Evolutionary conservation across 805 yeast species (phyloP), one percentile per base, ranked within the genome.

Genomic region (Hemisphaericaspora nanyangensis): DNA sequence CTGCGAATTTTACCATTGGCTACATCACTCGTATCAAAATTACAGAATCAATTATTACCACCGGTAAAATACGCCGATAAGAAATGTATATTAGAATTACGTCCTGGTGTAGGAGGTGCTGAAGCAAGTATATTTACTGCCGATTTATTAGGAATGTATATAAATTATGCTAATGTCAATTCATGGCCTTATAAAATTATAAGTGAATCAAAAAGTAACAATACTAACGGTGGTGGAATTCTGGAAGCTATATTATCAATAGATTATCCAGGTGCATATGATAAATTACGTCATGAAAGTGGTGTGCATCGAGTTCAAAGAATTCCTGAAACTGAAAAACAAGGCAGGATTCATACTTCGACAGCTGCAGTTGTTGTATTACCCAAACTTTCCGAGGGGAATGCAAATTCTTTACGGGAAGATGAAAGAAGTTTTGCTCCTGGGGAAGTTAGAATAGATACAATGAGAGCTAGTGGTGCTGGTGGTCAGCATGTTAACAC

Each of bases 401-500:
- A 67, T 16, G 79, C 73, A 44, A 52, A 50, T 26, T 68, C 77
- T 6, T 61, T 69, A 26, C 57, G 59, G 16, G 68, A 63, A 7
- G 77, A 76, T 39, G 91, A 85, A 51, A 65, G 91, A 30, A 76
- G 77, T 40, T 88, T 93, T 60, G 79, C 79, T 15, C 86, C 90
- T 0, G 95, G 85, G 2, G 99, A 93, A 52, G 80, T 93, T 17
- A 74, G 96, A 40, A 80, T 93, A 4, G 99, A 93, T 57, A 89
- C 93, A n/a, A 93, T 91, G 96, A 73, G 99, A 49, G 87, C 98
- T 1, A 80, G 95, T 40, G 99, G 99, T 3, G 84, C 93, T 47
- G 99, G 99, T 40, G 99, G 99, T 0, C 99, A 91, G 65, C 98
- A 91, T 56, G 99, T 91, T 27, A 91, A 91, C 56, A 91, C 96